Base-by-base conservation (phyloP, 768 basidiomycete species). In the Mycena haematopus region DNA sequence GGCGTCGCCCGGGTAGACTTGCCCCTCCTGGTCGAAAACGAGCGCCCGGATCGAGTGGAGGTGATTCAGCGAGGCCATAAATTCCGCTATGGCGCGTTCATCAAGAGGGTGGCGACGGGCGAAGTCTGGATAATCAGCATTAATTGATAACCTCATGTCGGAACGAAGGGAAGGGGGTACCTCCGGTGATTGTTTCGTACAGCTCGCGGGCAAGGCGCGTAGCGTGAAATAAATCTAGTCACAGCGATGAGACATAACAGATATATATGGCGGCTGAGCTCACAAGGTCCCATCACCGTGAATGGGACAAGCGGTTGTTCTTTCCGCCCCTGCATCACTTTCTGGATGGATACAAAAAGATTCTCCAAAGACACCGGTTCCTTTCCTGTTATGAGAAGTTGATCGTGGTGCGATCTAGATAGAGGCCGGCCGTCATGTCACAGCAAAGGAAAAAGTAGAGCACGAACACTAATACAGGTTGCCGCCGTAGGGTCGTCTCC, bases 371-470 rank as follows among this genome's bases (percentile, higher is more conserved):
- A 24, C 42, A 46, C 9, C 42, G 50, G 55, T 6, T 44, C 42
- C 2, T 17, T 19, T 14, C 47, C 53, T n/a, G 44, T 38, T 2
- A 62, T 52, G 17, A 62, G 22, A 38, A 62, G 61, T 21, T 62
- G 61, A 25, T 62, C 61, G 44, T 62, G 24, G 51, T 56, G 50
- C 11, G 61, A 56, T 44, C 61, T 62, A 27, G 2, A 14, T 17
- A 13, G 13, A 38, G n/a, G n/a, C n/a, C n/a, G 13, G 8, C 22
- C 6, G 42, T 21, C 19, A 8, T 15, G 13, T 4, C 8, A 33
- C 1, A 11, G 24, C 1, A 19, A 6, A 44, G 8, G n/a, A 5
- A 6, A 17, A n/a, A 17, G 2, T 1, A 17, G 17, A 6, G 14
- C 6, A 51, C 60, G 24, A 50, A 62, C 60, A 62, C 31, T 13